Evolutionary conservation across 2,329 filamentous ascomycete genomes (phyloP), one percentile per base, ranked within the genome.

Genomic region (Stachybotrys chartarum): DNA sequence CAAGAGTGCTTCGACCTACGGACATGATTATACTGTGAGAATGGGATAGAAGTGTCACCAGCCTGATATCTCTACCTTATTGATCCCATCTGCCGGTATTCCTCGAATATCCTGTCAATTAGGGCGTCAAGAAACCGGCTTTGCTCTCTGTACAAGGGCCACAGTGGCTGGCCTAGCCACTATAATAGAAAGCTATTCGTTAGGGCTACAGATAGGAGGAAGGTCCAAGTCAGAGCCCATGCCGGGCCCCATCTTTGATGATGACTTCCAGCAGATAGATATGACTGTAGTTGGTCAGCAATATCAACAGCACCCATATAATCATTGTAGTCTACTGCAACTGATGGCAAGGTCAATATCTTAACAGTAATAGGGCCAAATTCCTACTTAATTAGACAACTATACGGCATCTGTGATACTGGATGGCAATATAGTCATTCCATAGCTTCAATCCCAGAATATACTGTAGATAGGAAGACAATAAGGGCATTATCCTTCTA

Each of bases 271-370:
- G 39, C 10, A 10, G 10, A 10, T 10, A 44, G 10, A 44, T 44
- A 10, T 10, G 51, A 45, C 48, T 50, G 46, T 14, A 55, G 32
- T 35, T 60, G 53, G 48, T 59, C 51, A 46, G 44, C 57, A 31
- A 50, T 39, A 56, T 60, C 54, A 17, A 60, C 52, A 39, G 31
- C 45, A n/a, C n/a, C n/a, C n/a, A n/a, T n/a, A n/a, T n/a, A n/a
- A n/a, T n/a, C n/a, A n/a, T n/a, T n/a, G n/a, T 54, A 54, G 53
- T 51, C 58, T 58, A 18, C 56, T 30, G 42, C 56, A 24, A 30
- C 58, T 59, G 35, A 59, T 57, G 6, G 11, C 18, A 44, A 49
- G 50, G 8, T 30, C 16, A 60, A 30, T 2, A 32, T n/a, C 48
- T 57, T 57, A 5, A 53, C 17, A 5, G 52, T 12, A 14, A 57